Evolutionary conservation across 352 stramenopile genomes (phyloP).

Genomic region (Phytophthora megakarya): DNA sequence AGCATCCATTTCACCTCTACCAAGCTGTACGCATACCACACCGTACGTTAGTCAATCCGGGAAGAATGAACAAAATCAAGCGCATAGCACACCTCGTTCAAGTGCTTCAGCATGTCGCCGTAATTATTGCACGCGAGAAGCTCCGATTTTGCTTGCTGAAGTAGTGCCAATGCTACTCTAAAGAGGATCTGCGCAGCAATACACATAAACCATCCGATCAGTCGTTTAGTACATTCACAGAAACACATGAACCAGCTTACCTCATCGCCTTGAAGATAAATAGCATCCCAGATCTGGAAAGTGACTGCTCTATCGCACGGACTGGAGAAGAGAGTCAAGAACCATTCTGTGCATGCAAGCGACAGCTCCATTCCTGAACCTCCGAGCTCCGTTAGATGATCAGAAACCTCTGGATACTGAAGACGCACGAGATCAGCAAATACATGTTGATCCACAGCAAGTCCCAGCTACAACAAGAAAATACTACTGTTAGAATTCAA

Average conservation of each 20-base stretch:
- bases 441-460: slow-evolving; percentile 89
- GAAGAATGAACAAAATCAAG: neutral
- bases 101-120: slow-evolving; percentile 76
- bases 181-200: slow-evolving; percentile 65
- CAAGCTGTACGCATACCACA: slow-evolving; percentile 48
- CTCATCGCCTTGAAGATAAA: slow-evolving; percentile 86
- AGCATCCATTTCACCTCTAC: slow-evolving; percentile 52
- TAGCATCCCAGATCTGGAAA: slow-evolving; percentile 80
- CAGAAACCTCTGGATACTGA: slow-evolving; percentile 71
- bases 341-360: slow-evolving; percentile 88
- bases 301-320: slow-evolving; percentile 76
- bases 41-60: neutral
- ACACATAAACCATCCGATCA: neutral
- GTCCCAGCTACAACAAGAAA: slow-evolving; percentile 52
- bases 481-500: neutral
- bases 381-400: slow-evolving; percentile 65
- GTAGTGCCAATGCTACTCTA: slow-evolving; percentile 68
- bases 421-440: slow-evolving; percentile 85
- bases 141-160: slow-evolving; percentile 63
- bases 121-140: slow-evolving; percentile 72
- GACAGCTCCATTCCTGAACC: slow-evolving; percentile 88
- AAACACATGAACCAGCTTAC: slow-evolving; percentile 32
- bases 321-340: slow-evolving; percentile 87
- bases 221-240: neutral
- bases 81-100: slow-evolving; percentile 70